Evolutionary conservation across 2,329 filamentous ascomycete genomes (phyloP).

Genomic region (Amauroascus niger): DNA sequence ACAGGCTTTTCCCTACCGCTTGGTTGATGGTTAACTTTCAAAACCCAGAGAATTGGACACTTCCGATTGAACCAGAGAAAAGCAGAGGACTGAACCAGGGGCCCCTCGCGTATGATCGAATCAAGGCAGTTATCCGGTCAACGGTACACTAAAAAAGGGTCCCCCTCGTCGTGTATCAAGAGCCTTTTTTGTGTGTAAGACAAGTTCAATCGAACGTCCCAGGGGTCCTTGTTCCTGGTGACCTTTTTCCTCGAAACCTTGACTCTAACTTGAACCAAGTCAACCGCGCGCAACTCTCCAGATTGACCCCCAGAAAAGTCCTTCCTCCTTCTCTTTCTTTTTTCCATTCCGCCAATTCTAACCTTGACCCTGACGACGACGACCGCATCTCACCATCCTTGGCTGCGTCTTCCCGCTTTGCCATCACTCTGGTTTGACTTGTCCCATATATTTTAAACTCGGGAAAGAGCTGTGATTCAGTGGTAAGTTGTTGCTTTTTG

Average conservation of each 20-base stretch:
- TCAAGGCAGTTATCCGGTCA: conserved; percentile 1
- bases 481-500: not conserved
- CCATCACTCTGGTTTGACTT: not conserved
- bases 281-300: not conserved
- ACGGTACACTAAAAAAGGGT: conserved; percentile 9
- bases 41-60: not conserved
- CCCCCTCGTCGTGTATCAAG: conserved; percentile 7
- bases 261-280: conserved; percentile 6
- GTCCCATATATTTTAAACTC: not conserved
- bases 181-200: conserved; percentile 7
- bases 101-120: conserved; percentile 3
- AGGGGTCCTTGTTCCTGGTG: not conserved
- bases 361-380: conserved; percentile 4
- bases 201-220: not conserved
- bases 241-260: conserved; percentile 7
- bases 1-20: not conserved
- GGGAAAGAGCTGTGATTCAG: not conserved
- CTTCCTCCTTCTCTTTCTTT: not conserved
- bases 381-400: not conserved
- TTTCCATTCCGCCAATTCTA: too few species aligned
- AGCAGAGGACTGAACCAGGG: too few species aligned
- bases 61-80: conserved; percentile 1
- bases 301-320: not conserved
- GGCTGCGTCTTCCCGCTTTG: not conserved
- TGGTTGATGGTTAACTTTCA: conserved; percentile 5